phyloP scores from a whole-genome alignment of 1,284 basidiomycete genomes.

The Gomphus sp. region DNA sequence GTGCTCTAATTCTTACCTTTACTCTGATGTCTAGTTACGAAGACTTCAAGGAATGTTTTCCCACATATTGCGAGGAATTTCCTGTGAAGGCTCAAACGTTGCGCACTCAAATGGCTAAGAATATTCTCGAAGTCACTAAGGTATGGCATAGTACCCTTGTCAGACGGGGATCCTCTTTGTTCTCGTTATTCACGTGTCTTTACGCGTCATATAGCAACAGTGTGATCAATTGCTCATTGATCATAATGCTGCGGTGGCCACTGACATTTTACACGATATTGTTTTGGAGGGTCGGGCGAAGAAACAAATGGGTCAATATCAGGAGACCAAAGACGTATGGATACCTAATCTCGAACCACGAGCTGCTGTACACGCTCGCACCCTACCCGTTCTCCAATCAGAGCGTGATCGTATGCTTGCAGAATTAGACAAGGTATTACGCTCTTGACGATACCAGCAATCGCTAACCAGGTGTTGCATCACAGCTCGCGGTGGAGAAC shows the following conservation, averaged over 20 bases:
- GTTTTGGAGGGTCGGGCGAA: slow-evolving; percentile 62
- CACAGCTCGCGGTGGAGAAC: slow-evolving; percentile 50
- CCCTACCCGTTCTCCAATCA: slow-evolving; percentile 45
- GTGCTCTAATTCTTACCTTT: neutral
- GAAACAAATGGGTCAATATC: slow-evolving; percentile 35
- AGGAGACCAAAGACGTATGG: slow-evolving; percentile 46
- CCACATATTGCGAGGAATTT: slow-evolving; percentile 64
- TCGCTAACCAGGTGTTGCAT: neutral
- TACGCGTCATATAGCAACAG: slow-evolving; percentile 19
- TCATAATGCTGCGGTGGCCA: slow-evolving; percentile 54
- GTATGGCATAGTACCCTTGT: slow-evolving; percentile 26
- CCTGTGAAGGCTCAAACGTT: slow-evolving; percentile 57
- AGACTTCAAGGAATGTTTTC: slow-evolving; percentile 70
- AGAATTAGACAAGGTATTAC: slow-evolving; percentile 38
- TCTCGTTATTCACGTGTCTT: slow-evolving; percentile 2
- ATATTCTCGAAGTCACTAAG: slow-evolving; percentile 56
- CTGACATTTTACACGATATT: slow-evolving; percentile 59
- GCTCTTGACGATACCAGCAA: neutral
- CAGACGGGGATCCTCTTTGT: neutral
- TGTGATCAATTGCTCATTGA: slow-evolving; percentile 52
- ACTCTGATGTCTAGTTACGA: slow-evolving; percentile 41
- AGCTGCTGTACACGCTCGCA: slow-evolving; percentile 50
- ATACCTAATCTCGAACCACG: slow-evolving; percentile 48
- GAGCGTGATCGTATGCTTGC: slow-evolving; percentile 44
- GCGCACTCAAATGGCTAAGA: slow-evolving; percentile 56